These are phyloP conservation scores for Jaapia argillacea DNA, from an alignment of 768 basidiomycete genomes.

Conservation along the genomic window DNA sequence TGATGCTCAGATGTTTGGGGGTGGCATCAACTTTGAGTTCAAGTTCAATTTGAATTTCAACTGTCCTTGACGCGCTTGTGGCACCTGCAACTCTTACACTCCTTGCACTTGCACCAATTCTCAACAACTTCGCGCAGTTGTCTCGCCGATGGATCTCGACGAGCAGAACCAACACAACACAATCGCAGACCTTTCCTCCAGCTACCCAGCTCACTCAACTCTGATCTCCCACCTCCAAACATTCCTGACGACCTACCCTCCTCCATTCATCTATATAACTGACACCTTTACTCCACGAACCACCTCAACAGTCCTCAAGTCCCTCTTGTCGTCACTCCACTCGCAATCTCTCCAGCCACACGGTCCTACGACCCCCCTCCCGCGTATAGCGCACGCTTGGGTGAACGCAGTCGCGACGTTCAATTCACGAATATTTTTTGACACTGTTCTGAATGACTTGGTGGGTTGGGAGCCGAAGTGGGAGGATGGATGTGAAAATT, in stretches of 20 bases:
- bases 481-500: slow-evolving; percentile 53
- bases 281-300: slow-evolving; percentile 41
- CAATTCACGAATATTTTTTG: slow-evolving; percentile 52
- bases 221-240: too few species aligned
- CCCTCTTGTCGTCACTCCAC: slow-evolving; percentile 20
- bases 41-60: too few species aligned
- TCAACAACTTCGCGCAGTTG: too few species aligned
- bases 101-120: too few species aligned
- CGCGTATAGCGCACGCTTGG: slow-evolving; percentile 29
- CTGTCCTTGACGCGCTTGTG: too few species aligned
- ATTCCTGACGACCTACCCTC: slow-evolving; percentile 30
- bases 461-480: slow-evolving; percentile 45
- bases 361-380: slow-evolving; percentile 6
- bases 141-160: too few species aligned
- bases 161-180: too few species aligned
- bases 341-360: slow-evolving; percentile 11
- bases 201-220: too few species aligned
- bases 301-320: slow-evolving; percentile 32
- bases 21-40: too few species aligned
- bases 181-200: too few species aligned
- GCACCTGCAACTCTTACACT: too few species aligned
- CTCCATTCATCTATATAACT: slow-evolving; percentile 60
- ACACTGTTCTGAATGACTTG: slow-evolving; percentile 52
- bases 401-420: slow-evolving; percentile 54
- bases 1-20: too few species aligned